Evolutionary conservation across 352 stramenopile species (phyloP), one percentile per base, ranked within the genome.

Genomic region (Phytopythium montanum): DNA sequence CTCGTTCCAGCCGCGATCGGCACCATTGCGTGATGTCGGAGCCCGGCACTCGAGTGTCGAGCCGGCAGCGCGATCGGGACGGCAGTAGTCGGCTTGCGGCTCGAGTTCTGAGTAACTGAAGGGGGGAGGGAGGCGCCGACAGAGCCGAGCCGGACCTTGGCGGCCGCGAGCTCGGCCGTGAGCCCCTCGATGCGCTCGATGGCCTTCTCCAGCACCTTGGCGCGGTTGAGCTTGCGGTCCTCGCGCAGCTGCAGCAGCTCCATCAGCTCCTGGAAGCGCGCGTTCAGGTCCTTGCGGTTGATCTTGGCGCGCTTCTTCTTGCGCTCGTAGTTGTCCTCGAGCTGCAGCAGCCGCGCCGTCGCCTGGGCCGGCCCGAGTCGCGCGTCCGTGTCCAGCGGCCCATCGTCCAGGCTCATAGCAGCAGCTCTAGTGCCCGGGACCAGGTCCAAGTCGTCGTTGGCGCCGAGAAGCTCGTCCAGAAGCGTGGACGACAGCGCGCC

Each of bases 271-370:
- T 85, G 71, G 57, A 88, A 88, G 34, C 74, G 67, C 51, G 78
- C 78, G 59, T 88, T 88, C 29, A 88, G 58, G 42, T 88, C 78
- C 36, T 79, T 73, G 34, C 78, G 71, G 60, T 88, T 88, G 69
- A 88, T 85, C 61, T 88, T 88, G 36, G 78, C 78, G 50, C 78
- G 75, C 50, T 85, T 88, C 64, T 88, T 88, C 62, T 88, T 88
- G 31, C 75, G 69, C 51, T 88, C 78, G 54, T 88, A 88, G 53
- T 88, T 88, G 67, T 77, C 77, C 38, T 88, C 78, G 4, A 85
- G 62, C 50, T 87, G 75, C 48, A 79, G 52, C 39, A 84, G 48
- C 12, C 75, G 66, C 18, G 69, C 61, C 5, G 60, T 60, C 34
- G 51, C n/a, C n/a, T n/a, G n/a, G n/a, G n/a, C n/a, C n/a, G n/a